Conservation (phyloP, 1,139 yeast genomes). For the Saccharomyces hybrid region DNA sequence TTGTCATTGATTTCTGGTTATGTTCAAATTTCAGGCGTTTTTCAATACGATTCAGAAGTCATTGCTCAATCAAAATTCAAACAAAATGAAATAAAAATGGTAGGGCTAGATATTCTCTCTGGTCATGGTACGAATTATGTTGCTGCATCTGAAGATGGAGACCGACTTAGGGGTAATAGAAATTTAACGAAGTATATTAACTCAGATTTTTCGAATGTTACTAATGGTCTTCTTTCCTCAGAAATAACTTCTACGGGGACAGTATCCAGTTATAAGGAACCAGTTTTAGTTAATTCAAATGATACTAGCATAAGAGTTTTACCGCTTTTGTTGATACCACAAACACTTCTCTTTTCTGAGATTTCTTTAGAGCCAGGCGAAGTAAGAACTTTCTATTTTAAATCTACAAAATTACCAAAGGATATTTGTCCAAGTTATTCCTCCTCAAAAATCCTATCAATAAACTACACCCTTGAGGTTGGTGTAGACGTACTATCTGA, state of each 20-base stretch:
- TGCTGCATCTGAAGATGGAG: constrained; percentile 14
- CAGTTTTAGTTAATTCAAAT: background rate
- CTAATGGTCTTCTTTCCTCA: constrained; percentile 2
- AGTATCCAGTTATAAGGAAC: background rate
- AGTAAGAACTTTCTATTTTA: constrained; percentile 44
- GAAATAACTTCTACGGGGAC: background rate
- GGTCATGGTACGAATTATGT: background rate
- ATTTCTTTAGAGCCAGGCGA: constrained; percentile 46
- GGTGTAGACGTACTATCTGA: constrained; percentile 36
- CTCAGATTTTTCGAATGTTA: constrained; percentile 7
- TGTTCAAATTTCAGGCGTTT: constrained; percentile 67
- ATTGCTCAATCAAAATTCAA: constrained; percentile 40
- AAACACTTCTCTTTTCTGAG: constrained; percentile 67
- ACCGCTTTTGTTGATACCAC: constrained; percentile 75
- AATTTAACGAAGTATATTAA: constrained; percentile 8
- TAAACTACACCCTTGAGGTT: constrained; percentile 39
- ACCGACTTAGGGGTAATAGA: constrained; percentile 20
- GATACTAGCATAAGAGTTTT: constrained; percentile 22
- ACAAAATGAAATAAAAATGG: constrained; percentile 1
- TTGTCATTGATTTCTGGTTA: constrained; percentile 54
- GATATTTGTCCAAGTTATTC: constrained; percentile 62
- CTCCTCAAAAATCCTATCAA: constrained; percentile 25
- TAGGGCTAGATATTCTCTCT: background rate
- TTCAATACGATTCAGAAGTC: constrained; percentile 51
- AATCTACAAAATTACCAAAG: constrained; percentile 42